Evolutionary conservation across 305 asterid genomes (phyloP), one percentile per base, ranked within the genome.

Genomic region (Fraxinus ornus): DNA sequence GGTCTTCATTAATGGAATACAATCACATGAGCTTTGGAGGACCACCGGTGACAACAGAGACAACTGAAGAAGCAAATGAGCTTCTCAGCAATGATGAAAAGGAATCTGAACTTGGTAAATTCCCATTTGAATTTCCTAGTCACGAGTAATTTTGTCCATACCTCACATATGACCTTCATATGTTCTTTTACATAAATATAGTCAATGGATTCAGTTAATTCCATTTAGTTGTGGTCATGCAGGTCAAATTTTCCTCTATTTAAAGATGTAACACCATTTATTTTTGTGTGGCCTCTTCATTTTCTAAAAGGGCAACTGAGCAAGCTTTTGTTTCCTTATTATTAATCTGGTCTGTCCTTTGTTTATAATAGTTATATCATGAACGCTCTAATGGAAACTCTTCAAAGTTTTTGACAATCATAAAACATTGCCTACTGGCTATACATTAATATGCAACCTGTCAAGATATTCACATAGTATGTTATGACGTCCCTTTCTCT

Each of bases 11-110:
- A 82, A 39, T 85, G 89, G 90, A 88, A 73, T 95, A 95, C 75
- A 92, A 95, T 80, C 98, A 91, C 89, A 95, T 93, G 98, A 92
- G 90, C 82, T 95, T 93, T 85, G 98, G 98, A 84, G 98, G 97
- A 22, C 97, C 98, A n/a, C 98, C 98, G 3, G 89, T 95, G 37
- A 88, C 91, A 75, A 76, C 89, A 0, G 86, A 88, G 47, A 89
- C 98, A 0, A 15, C 44, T 80, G 98, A 88, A 0, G 86, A 88
- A 37, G 88, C 98, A 0, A 12, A 41, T 80, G 98, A 88, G 83
- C 89, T 93, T 66, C 86, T 84, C 78, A 85, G 41, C 68, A 89
- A 10, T 68, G 87, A 89, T 83, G 91, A 91, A 83, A 92, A 88
- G 87, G 94, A 93, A 78, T 88, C 98, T 75, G 90, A 91, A 71